These are phyloP conservation scores for Adansonia gregorii DNA, from an alignment of 441 rosid species.

Conservation along the genomic window DNA sequence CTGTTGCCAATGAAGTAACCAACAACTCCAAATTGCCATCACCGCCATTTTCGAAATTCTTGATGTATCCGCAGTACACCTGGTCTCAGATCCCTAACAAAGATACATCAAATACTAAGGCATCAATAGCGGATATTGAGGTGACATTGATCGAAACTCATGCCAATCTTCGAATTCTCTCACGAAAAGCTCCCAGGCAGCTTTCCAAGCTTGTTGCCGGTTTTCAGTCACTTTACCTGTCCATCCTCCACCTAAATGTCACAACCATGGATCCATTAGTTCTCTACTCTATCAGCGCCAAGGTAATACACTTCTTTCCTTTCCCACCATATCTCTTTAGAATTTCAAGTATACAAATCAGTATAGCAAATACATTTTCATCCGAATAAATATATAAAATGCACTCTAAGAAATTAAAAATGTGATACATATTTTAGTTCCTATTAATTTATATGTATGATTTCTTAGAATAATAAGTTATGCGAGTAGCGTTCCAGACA, in stretches of 20 bases:
- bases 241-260: conserved; percentile 80
- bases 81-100: conserved; percentile 56
- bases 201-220: conserved; percentile 64
- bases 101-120: conserved; percentile 44
- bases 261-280: conserved; percentile 59
- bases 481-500: background rate
- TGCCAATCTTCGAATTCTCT: conserved; percentile 76
- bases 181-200: conserved; percentile 51
- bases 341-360: too few species aligned
- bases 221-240: conserved; percentile 66
- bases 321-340: background rate
- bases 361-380: too few species aligned
- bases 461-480: background rate
- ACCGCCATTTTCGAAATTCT: conserved; percentile 57
- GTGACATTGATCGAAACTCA: conserved; percentile 78
- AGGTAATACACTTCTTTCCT: conserved; percentile 45
- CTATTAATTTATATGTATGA: background rate
- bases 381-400: too few species aligned
- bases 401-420: background rate
- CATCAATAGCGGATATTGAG: conserved; percentile 68
- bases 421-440: background rate
- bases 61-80: conserved; percentile 55
- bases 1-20: conserved; percentile 18
- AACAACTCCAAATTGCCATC: conserved; percentile 26
- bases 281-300: conserved; percentile 81